Evolutionary conservation across 129 eudicot species (phyloP).

Genomic region (Artemisia argyi): DNA sequence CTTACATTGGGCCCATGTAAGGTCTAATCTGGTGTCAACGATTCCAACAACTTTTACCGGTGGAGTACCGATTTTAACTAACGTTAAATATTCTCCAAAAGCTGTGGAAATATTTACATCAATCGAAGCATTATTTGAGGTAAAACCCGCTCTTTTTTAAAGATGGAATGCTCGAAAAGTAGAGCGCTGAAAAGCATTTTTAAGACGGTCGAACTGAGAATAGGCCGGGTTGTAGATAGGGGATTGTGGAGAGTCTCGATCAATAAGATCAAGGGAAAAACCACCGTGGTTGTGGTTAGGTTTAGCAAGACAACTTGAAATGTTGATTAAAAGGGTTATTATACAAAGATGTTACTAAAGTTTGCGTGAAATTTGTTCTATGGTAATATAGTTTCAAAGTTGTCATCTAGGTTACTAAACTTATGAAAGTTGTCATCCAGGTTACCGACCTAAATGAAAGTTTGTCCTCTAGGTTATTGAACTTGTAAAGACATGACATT

Average conservation of each 20-base stretch:
- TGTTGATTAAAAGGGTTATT: background rate
- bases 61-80: conserved; percentile 57
- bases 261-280: conserved; percentile 47
- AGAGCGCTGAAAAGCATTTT: conserved; percentile 40
- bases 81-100: conserved; percentile 56
- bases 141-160: background rate
- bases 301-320: conserved; percentile 21
- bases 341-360: no score
- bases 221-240: conserved; percentile 49
- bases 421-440: no score
- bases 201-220: conserved; percentile 26
- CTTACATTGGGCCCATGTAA: conserved; percentile 65
- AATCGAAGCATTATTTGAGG: background rate
- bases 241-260: conserved; percentile 56
- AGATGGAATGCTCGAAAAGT: conserved; percentile 22
- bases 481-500: no score
- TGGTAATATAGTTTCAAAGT: no score
- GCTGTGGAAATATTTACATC: conserved; percentile 21
- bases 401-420: no score
- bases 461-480: no score
- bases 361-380: no score
- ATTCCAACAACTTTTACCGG: conserved; percentile 37
- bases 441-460: no score
- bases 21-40: conserved; percentile 72
- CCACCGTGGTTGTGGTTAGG: conserved; percentile 14